These are phyloP conservation scores for Lactifluus volemus DNA, from an alignment of 768 basidiomycete genomes.

Conservation along the genomic window DNA sequence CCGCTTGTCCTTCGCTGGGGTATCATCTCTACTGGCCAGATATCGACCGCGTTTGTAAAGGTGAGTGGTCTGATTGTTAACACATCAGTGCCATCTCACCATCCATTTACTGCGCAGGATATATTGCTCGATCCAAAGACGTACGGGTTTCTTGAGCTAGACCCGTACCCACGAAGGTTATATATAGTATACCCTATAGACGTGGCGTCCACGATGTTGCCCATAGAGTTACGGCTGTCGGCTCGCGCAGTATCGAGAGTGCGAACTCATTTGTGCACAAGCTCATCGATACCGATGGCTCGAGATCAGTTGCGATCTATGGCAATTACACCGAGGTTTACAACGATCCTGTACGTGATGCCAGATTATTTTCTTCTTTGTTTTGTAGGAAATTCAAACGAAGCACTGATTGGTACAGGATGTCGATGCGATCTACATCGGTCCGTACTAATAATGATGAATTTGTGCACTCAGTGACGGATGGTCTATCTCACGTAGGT, in stretches of 20 bases:
- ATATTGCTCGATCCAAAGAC: conserved; percentile 65
- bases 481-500: conserved; percentile 33
- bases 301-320: conserved; percentile 49
- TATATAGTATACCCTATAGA: conserved; percentile 28
- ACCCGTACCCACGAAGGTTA: background rate
- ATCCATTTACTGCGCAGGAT: conserved; percentile 41
- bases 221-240: conserved; percentile 67
- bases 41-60: conserved; percentile 59
- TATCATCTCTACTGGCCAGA: conserved; percentile 75
- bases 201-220: conserved; percentile 55
- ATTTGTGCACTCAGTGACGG: background rate
- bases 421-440: conserved; percentile 73
- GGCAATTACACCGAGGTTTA: conserved; percentile 54
- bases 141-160: conserved; percentile 31
- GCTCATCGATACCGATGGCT: conserved; percentile 37
- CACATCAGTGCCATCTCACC: background rate
- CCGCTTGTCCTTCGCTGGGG: conserved; percentile 64
- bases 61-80: conserved; percentile 30
- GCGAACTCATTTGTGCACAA: conserved; percentile 61
- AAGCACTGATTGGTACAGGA: conserved; percentile 28
- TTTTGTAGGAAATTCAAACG: no score
- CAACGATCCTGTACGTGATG: conserved; percentile 1
- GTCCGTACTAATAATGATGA: conserved; percentile 24
- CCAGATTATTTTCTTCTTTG: background rate
- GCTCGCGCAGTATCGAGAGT: conserved; percentile 61